Evolutionary conservation across 768 basidiomycete species (phyloP), one percentile per base, ranked within the genome.

Genomic region (Thelephora aurantiotincta): DNA sequence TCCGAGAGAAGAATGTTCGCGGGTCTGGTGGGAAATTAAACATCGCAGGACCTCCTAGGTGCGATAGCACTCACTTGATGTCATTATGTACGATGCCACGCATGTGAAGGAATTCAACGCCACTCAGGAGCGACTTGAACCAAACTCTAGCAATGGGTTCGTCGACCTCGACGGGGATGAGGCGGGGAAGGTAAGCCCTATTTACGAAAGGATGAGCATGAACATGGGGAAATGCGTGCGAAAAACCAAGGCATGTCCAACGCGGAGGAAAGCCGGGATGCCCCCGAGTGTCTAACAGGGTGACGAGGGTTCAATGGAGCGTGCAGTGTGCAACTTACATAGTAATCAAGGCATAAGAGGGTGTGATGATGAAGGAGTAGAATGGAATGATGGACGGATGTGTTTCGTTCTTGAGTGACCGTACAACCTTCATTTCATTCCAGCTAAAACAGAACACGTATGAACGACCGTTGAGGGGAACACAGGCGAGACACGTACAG

Each of bases 341-440:
- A n/a, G 85, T 86, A 55, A 89, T 88, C 51, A 93, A 72, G 36
- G 90, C 92, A 63, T 85, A 92, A 23, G 79, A 84, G 4, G 89
- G 86, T 0, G 89, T 89, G 54, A 93, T 87, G 59, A 94, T 82
- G 71, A 98, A 97, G 3, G 86, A 83, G 57, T 92, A 82, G 65
- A 98, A 97, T 11, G 79, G 77, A 51, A 98, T 85, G 63, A 98
- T 83, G 51, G 87, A 86, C 0, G 91, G 92, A 60, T 97, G 94
- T 7, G 82, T 78, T 56, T 90, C 82, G 41, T 78, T 66, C 66
- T 84, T 85, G 63, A 97, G 78, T 11, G 79, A 69, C 55, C 86
- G 74, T 50, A 97, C 80, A 56, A 93, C 84, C 73, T 94, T 94
- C 91, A 93, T 93, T 69, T 97, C 92, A 59, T 92, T 93, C 92